These are phyloP conservation scores for Gautieria morchelliformis DNA, from an alignment of 768 basidiomycete species.

Conservation along the genomic window DNA sequence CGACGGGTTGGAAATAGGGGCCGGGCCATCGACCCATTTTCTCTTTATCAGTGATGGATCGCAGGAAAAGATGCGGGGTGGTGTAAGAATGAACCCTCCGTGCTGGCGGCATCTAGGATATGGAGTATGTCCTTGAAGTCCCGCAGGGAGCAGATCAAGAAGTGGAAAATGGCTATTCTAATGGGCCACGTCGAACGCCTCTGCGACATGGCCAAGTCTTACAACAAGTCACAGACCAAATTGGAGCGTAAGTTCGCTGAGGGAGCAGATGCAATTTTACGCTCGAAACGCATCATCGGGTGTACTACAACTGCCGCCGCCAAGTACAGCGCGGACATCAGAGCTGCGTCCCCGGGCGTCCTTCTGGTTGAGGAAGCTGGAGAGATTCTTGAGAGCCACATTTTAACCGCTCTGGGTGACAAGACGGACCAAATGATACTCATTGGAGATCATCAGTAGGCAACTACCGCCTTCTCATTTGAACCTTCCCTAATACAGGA, in stretches of 20 bases:
- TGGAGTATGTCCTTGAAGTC: too few relatives aligned
- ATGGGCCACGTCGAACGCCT: too few relatives aligned
- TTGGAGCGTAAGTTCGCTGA: slow-evolving; percentile 24
- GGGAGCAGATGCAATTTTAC: slow-evolving; percentile 44
- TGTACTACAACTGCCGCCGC: slow-evolving; percentile 67
- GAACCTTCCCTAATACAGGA: too few relatives aligned
- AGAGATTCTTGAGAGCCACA: slow-evolving; percentile 61
- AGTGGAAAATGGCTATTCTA: too few relatives aligned
- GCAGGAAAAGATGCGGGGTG: too few relatives aligned
- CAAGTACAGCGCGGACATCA: slow-evolving; percentile 40
- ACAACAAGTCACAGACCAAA: slow-evolving; percentile 31
- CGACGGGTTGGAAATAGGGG: too few relatives aligned
- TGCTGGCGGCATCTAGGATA: too few relatives aligned
- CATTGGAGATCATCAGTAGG: slow-evolving; percentile 68
- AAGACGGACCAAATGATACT: slow-evolving; percentile 46
- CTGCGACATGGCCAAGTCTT: too few relatives aligned
- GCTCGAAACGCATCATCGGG: slow-evolving; percentile 45
- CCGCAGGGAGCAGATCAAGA: too few relatives aligned
- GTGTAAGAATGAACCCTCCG: too few relatives aligned
- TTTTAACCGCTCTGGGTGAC: slow-evolving; percentile 44
- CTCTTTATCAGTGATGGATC: too few relatives aligned
- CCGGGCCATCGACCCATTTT: too few relatives aligned
- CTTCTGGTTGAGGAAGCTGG: slow-evolving; percentile 66
- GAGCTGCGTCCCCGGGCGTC: slow-evolving; percentile 37
- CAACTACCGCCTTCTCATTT: not conserved